Conservation (phyloP, 2,329 filamentous ascomycete species). For the Dichotomopilus funicola region DNA sequence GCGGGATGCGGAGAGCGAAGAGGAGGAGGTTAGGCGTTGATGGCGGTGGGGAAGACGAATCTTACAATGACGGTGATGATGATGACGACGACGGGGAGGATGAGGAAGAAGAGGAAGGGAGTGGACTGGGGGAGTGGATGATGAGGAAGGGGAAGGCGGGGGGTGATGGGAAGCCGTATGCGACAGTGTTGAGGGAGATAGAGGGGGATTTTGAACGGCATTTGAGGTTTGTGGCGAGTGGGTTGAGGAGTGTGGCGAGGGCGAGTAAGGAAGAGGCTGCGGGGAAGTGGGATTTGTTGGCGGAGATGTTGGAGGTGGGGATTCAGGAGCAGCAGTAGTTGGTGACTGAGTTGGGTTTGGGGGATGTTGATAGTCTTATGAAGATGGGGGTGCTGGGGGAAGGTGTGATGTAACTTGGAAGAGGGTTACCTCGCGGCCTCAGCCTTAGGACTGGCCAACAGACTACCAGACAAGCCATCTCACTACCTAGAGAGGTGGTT, state of each 20-base stretch:
- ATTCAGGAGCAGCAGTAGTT: conserved; percentile 17
- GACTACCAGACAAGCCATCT: no score
- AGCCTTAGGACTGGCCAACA: no score
- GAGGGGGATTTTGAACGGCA: conserved; percentile 58
- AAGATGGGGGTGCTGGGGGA: no score
- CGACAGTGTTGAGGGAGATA: conserved; percentile 49
- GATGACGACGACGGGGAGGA: conserved; percentile 26
- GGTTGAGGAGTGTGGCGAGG: conserved; percentile 67
- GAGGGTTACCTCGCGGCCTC: no score
- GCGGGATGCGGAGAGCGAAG: conserved; percentile 5
- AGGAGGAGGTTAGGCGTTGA: conserved; percentile 26
- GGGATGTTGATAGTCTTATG: no score
- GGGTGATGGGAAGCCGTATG: conserved; percentile 36
- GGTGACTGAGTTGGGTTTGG: background rate
- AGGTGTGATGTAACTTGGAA: no score
- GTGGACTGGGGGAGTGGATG: conserved; percentile 19
- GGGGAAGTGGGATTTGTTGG: conserved; percentile 70
- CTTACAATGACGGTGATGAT: conserved; percentile 7
- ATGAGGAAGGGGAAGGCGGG: background rate
- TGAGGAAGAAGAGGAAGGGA: conserved; percentile 18
- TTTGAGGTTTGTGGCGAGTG: conserved; percentile 64
- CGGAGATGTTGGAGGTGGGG: conserved; percentile 66
- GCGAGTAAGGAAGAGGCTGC: conserved; percentile 57
- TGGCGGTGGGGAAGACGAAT: conserved; percentile 22
- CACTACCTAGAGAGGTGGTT: no score